Evolutionary conservation across 352 stramenopile genomes (phyloP), one percentile per base, ranked within the genome.

Genomic region (Pseudoperonospora humuli): DNA sequence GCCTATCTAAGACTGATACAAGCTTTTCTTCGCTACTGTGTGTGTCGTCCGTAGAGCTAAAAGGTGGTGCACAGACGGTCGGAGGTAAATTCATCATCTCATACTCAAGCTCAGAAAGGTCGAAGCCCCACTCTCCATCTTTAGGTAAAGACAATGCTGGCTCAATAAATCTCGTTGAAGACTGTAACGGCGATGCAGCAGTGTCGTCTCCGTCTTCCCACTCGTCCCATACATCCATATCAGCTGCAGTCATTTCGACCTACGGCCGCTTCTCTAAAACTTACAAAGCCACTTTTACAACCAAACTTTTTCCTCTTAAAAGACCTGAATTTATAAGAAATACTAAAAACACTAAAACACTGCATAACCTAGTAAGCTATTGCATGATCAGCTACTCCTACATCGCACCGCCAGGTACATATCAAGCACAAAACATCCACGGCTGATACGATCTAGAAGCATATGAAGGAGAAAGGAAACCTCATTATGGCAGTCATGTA

Each of bases 201-300:
- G 15, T 11, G 27, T 61, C 51, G 23, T 69, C 63, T 55, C 60
- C 51, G 23, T 69, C 63, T 55, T 75, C 67, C 70, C 67, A 83
- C 35, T 78, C 70, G 20, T 75, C 67, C 67, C 67, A 82, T 34
- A 45, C 57, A 18, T 66, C 54, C 0, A 47, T 43, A 15, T 58
- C 36, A 0, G 27, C 25, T 2, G 39, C 28, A 1, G 56, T 54
- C 56, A 61, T 64, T 41, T 25, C 6, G 7, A 26, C 4, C 4
- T 8, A n/a, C n/a, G n/a, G n/a, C n/a, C n/a, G n/a, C n/a, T n/a
- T 13, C 24, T 11, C 24, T 13, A 13, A 28, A 50, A 51, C 53
- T 57, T 42, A 64, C 40, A 59, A 57, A 32, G 46, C 35, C 49
- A 21, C 53, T 32, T 42, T 41, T 26, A 31, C 7, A 15, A 34